Percentiles rank a stretch among this genome's conserved stretches.
phyloP scores from a whole-genome alignment of 108 stramenopile genomes.

The Aurantiochytrium sp. region DNA sequence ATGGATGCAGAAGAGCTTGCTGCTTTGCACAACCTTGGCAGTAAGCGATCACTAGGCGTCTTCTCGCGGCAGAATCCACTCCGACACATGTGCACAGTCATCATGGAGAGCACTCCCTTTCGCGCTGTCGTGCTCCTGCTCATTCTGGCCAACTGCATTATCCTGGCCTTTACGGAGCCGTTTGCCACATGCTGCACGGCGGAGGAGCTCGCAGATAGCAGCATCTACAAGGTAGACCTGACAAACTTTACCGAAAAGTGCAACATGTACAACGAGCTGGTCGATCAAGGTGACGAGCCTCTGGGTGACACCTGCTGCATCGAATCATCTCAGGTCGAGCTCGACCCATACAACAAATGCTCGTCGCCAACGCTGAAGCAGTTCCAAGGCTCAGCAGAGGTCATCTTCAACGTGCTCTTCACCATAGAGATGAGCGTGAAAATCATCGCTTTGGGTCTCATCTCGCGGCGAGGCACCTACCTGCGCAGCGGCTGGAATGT shows the following conservation, averaged over 20 bases:
- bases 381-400: neutral
- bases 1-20: too few relatives aligned
- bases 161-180: neutral
- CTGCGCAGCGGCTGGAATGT: conserved; percentile 54
- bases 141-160: neutral
- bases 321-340: neutral
- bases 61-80: neutral
- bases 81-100: neutral
- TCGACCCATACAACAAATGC: neutral
- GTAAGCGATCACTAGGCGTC: neutral
- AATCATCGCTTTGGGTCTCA: conserved; percentile 59
- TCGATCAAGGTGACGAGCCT: neutral
- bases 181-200: neutral
- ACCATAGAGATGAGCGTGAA: conserved; percentile 60
- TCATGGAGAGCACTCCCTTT: neutral
- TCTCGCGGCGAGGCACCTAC: conserved; percentile 38
- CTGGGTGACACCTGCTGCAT: neutral
- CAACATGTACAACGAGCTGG: conserved; percentile 18
- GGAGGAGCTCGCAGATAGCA: neutral
- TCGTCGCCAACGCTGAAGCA: neutral
- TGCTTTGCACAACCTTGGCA: neutral
- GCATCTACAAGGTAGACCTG: neutral
- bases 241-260: neutral
- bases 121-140: neutral
- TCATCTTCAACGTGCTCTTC: conserved; percentile 52